phyloP scores from a whole-genome alignment of 1,284 basidiomycete genomes.

The Austropuccinia psidii region DNA sequence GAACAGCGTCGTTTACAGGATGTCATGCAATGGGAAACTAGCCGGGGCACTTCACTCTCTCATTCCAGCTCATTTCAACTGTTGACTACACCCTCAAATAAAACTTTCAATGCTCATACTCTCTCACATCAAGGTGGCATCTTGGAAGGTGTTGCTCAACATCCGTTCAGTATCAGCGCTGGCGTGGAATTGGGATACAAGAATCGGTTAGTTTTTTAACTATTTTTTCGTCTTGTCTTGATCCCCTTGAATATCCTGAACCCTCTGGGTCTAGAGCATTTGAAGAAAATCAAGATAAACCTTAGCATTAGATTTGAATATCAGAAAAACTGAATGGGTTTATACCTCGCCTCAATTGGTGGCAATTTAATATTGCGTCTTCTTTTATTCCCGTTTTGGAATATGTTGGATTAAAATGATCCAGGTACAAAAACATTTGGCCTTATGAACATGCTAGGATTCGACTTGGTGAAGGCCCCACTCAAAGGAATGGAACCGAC shows the following conservation, averaged over 20 bases:
- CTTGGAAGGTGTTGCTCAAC: neutral
- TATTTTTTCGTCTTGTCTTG: neutral
- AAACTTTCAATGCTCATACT: conserved; percentile 12
- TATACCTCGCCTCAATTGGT: too few species aligned
- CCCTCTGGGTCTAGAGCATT: neutral
- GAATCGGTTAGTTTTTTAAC: conserved; percentile 54
- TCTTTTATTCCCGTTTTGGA: conserved; percentile 26
- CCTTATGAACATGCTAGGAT: conserved; percentile 74
- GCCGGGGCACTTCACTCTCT: conserved; percentile 38
- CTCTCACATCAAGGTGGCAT: conserved; percentile 1
- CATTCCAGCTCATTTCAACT: conserved; percentile 24
- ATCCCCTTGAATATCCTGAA: neutral
- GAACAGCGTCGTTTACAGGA: conserved; percentile 83
- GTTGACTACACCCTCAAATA: conserved; percentile 38
- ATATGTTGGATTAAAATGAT: neutral
- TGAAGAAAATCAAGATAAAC: too few species aligned
- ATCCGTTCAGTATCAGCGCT: conserved; percentile 82
- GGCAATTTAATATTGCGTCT: conserved; percentile 38
- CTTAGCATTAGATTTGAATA: too few species aligned
- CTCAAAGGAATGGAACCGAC: conserved; percentile 52
- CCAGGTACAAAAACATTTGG: conserved; percentile 76
- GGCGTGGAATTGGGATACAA: conserved; percentile 90
- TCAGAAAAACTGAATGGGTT: too few species aligned
- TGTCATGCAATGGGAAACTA: conserved; percentile 83
- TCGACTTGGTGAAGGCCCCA: conserved; percentile 31